Base-by-base conservation (phyloP, 495 filamentous ascomycete species). In the Penicillium paxilli region DNA sequence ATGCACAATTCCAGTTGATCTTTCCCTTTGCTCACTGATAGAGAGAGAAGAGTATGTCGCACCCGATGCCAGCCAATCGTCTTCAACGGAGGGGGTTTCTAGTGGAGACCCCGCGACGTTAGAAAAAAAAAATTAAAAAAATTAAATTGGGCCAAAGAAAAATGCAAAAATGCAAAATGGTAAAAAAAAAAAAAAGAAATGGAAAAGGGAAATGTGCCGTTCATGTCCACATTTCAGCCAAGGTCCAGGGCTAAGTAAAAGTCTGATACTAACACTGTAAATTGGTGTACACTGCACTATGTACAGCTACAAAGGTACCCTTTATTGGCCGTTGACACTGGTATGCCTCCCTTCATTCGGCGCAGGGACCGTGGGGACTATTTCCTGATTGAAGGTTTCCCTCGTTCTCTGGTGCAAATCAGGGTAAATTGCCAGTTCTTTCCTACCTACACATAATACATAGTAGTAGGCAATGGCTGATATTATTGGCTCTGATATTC, bases 41-140 rank as follows among this genome's bases (percentile, higher is more conserved):
- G n/a, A n/a, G n/a, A n/a, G n/a, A n/a, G n/a, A n/a, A n/a, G n/a
- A n/a, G n/a, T n/a, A n/a, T 38, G 16, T 38, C 35, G 35, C 35
- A 38, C 35, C 11, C 7, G 35, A 38, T 4, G 1, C 40, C 40
- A 42, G 44, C 57, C 60, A 66, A 66, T 58, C 25, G 51, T 16
- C 45, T 21, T 23, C 28, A 33, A 47, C 22, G 52, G 45, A 55
- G 58, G 51, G 11, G 54, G 44, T 56, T 57, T 14, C 52, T 54
- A 54, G 63, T 66, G 63, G 63, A 59, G n/a, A 14, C 60, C 63
- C 63, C 57, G 55, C 57, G 49, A 14, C 22, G 32, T 42, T 44
- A 28, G 23, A 40, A 35, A 28, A 33, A 30, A 45, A 30, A 11
- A 28, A 28, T 5, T n/a, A 28, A 28, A 28, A 28, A 28, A 28